Percentiles rank a stretch among this genome's conserved stretches.
Conservation (phyloP, 768 basidiomycete species). For the Russula foetens region DNA sequence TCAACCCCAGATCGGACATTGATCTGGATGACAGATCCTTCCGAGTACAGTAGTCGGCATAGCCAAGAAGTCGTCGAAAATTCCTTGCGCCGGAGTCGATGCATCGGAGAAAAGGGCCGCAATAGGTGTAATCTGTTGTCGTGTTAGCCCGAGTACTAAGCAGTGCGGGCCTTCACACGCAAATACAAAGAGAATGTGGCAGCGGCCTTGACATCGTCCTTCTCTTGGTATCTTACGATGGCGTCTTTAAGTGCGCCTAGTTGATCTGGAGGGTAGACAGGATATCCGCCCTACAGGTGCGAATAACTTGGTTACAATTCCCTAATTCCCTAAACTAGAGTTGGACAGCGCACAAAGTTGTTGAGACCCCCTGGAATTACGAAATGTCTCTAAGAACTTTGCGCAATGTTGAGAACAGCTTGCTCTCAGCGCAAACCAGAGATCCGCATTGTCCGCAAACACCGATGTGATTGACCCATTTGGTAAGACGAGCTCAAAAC, state of each 20-base stretch:
- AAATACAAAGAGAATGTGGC: not conserved
- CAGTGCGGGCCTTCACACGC: no score
- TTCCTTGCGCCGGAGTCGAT: constrained; percentile 6
- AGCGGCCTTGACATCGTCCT: not conserved
- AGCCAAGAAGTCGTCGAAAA: constrained; percentile 19
- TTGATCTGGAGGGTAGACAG: not conserved
- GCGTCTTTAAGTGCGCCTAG: not conserved
- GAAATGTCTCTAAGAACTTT: not conserved
- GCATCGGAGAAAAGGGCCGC: constrained; percentile 10
- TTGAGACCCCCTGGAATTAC: constrained; percentile 10
- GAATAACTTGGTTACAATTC: constrained; percentile 10
- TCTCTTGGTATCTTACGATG: not conserved
- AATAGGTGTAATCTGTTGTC: no score
- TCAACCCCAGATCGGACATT: not conserved
- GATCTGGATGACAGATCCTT: not conserved
- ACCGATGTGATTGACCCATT: not conserved
- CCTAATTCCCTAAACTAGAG: not conserved
- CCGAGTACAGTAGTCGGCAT: not conserved
- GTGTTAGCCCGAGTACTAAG: no score
- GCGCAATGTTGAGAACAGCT: not conserved
- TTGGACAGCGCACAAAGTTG: constrained; percentile 6
- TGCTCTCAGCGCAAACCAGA: constrained; percentile 1
- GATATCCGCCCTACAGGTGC: constrained; percentile 1
- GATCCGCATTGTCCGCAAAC: not conserved
- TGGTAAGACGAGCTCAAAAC: not conserved